A percentile compares a stretch with the other conserved stretches of the same genome.
phyloP scores from a whole-genome alignment of 441 rosid species.

The Arabidopsis hybrid region DNA sequence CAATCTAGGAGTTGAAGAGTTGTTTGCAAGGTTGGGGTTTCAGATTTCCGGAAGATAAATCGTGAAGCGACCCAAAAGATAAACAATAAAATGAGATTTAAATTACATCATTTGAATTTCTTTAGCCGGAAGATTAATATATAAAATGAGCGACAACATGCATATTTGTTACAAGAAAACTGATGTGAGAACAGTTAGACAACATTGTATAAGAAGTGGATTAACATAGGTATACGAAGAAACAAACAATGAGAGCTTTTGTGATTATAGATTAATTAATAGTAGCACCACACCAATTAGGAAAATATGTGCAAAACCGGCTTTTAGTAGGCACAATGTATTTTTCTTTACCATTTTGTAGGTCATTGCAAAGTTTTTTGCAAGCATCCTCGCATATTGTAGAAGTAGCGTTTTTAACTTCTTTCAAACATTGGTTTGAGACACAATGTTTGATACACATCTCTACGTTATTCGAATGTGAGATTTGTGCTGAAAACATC shows the following conservation, averaged over 20 bases:
- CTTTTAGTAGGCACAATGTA: not conserved
- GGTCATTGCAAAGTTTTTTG: conserved; percentile 8
- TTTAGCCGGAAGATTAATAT: not conserved
- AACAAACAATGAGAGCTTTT: not conserved
- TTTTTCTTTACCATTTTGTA: not conserved
- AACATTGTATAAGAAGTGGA: not conserved
- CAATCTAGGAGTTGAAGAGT: not conserved
- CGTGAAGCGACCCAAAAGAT: not conserved
- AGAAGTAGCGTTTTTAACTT: not conserved
- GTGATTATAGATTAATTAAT: not conserved
- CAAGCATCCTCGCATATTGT: not conserved
- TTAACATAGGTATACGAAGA: not conserved
- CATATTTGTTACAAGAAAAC: not conserved
- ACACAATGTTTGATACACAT: conserved; percentile 17
- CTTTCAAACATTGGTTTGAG: conserved; percentile 6
- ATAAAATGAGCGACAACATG: not conserved
- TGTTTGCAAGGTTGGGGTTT: not conserved
- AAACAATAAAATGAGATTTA: not conserved
- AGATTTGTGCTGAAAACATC: conserved; percentile 1
- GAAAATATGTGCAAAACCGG: not conserved
- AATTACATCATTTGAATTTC: not conserved
- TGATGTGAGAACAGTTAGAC: not conserved
- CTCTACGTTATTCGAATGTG: not conserved
- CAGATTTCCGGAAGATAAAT: not conserved
- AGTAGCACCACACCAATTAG: too few species aligned